Percentiles rank a stretch among this genome's conserved stretches.
phyloP scores from a whole-genome alignment of 257 asterid genomes.

The Ophiorrhiza pumila region DNA sequence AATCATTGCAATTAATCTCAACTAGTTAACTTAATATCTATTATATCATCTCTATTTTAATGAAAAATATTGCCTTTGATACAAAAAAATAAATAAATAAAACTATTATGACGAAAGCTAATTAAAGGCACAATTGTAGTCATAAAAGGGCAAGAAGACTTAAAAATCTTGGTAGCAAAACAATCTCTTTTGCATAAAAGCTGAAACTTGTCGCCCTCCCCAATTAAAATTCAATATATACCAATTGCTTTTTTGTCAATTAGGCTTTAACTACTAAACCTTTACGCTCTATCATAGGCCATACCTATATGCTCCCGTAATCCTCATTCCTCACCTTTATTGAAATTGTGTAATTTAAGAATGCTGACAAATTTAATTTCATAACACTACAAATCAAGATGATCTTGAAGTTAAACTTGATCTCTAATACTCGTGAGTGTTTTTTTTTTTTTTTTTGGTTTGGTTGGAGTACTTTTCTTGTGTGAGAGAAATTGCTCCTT shows the following conservation, averaged over 20 bases:
- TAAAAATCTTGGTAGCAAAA: constrained; percentile 19
- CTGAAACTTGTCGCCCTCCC: constrained; percentile 27
- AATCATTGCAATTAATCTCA: no score
- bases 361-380: neutral
- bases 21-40: no score
- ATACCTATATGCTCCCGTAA: neutral
- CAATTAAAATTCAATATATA: constrained; percentile 6
- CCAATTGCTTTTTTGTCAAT: constrained; percentile 8
- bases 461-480: no score
- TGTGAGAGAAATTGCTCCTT: no score
- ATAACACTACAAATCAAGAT: no score
- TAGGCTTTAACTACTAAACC: constrained; percentile 15
- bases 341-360: neutral
- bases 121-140: constrained; percentile 16
- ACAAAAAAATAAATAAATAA: no score
- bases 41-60: no score
- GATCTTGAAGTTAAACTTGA: no score
- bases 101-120: constrained; percentile 10
- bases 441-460: no score
- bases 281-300: constrained; percentile 16
- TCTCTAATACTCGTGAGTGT: no score
- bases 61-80: no score
- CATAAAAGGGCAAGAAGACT: constrained; percentile 17
- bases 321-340: neutral
- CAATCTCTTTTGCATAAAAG: constrained; percentile 24